Conservation (phyloP, 2,329 filamentous ascomycete species). For the Xylariaceae sp. region DNA sequence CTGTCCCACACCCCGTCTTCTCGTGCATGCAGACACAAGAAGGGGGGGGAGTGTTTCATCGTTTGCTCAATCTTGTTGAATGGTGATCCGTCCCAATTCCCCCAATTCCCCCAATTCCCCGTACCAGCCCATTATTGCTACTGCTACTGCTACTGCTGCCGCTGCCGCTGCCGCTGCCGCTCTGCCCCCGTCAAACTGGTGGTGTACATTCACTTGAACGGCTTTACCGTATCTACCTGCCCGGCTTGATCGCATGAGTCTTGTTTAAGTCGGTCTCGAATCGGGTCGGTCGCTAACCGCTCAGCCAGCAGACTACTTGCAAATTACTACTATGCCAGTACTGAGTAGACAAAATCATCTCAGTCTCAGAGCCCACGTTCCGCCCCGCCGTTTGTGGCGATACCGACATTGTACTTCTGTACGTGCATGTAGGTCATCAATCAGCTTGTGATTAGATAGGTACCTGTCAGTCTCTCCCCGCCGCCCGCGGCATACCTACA, state of each 20-base stretch:
- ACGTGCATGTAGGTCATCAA: not conserved
- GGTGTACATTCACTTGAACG: not conserved
- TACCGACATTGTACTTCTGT: not conserved
- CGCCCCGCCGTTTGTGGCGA: slow-evolving; percentile 14
- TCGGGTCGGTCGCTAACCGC: not conserved
- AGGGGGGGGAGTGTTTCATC: slow-evolving; percentile 4
- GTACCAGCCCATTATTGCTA: not conserved
- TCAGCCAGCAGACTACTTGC: not conserved
- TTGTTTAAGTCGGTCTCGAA: too few species aligned
- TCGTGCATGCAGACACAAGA: not conserved
- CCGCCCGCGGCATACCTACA: not conserved
- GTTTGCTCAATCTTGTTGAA: slow-evolving; percentile 3
- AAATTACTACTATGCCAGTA: too few species aligned
- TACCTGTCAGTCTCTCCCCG: not conserved
- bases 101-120: not conserved
- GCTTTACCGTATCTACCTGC: too few species aligned
- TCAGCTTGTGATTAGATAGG: not conserved
- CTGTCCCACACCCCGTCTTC: slow-evolving; percentile 5
- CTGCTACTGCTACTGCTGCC: not conserved
- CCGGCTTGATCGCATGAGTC: too few species aligned
- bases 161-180: not conserved
- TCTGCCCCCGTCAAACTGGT: too few species aligned
- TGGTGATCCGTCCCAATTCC: not conserved
- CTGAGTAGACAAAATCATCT: not conserved
- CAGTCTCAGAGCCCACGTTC: slow-evolving; percentile 1